These are phyloP conservation scores for Fusarium nanum DNA, from an alignment of 2,329 filamentous ascomycete species.

Conservation along the genomic window DNA sequence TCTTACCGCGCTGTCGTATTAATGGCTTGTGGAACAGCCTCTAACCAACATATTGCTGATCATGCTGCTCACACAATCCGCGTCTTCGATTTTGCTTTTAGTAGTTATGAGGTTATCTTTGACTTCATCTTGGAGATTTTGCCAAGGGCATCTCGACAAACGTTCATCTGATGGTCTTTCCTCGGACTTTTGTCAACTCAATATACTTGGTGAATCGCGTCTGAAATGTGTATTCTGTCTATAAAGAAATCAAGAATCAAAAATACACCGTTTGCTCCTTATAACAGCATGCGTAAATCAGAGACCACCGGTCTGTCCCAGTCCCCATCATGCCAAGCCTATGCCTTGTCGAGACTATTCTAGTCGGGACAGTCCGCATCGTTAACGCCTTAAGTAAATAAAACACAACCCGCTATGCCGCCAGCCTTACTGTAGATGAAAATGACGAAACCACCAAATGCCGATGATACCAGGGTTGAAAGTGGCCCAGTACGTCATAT, in stretches of 20 bases:
- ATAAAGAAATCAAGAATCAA: slow-evolving; percentile 31
- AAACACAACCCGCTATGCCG: slow-evolving; percentile 44
- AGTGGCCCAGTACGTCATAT: neutral
- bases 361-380: slow-evolving; percentile 27
- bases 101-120: neutral
- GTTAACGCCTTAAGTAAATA: slow-evolving; percentile 38
- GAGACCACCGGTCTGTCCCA: slow-evolving; percentile 18
- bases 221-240: slow-evolving; percentile 19
- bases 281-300: slow-evolving; percentile 30
- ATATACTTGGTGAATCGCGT: neutral
- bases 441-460: slow-evolving; percentile 25
- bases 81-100: neutral
- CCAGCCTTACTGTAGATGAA: slow-evolving; percentile 29
- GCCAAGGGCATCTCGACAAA: neutral
- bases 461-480: neutral
- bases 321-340: slow-evolving; percentile 25
- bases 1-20: neutral
- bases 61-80: neutral
- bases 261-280: slow-evolving; percentile 36
- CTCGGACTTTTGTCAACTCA: neutral
- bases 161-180: neutral
- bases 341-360: slow-evolving; percentile 15
- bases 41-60: neutral
- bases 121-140: neutral
- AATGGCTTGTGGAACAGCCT: no score